Evolutionary conservation across 352 stramenopile species (phyloP).

Genomic region (Pythium rishiriense): DNA sequence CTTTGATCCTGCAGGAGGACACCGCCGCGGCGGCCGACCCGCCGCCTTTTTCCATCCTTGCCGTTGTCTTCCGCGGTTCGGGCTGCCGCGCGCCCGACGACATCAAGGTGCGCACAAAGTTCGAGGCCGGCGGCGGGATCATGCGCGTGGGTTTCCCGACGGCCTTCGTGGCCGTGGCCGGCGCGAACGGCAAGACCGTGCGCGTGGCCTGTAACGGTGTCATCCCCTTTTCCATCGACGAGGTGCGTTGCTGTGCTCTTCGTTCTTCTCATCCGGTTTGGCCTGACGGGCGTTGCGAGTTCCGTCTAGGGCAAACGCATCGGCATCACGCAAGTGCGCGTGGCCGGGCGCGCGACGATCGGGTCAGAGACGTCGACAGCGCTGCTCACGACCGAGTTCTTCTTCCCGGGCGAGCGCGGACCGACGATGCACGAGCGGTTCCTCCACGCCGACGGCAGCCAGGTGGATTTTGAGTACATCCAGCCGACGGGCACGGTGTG

Average conservation of each 20-base stretch:
- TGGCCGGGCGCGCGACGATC: slow-evolving; percentile 27
- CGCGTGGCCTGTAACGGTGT: slow-evolving; percentile 21
- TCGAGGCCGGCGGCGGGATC: slow-evolving; percentile 13
- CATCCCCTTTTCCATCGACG: slow-evolving; percentile 17
- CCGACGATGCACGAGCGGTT: slow-evolving; percentile 26
- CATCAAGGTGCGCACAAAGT: not conserved
- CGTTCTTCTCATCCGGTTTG: not conserved
- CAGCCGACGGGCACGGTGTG: slow-evolving; percentile 21
- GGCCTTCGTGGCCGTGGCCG: slow-evolving; percentile 2
- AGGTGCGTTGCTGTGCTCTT: slow-evolving; percentile 1
- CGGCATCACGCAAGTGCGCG: slow-evolving; percentile 27
- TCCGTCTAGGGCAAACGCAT: slow-evolving; percentile 23
- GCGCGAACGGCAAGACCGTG: not conserved
- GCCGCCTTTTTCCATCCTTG: slow-evolving; percentile 2
- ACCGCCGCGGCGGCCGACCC: not conserved
- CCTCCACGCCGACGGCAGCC: not conserved
- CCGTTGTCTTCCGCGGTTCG: slow-evolving; percentile 14
- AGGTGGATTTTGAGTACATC: slow-evolving; percentile 21
- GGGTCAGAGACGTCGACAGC: slow-evolving; percentile 2
- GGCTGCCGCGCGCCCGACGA: slow-evolving; percentile 12
- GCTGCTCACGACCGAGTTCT: slow-evolving; percentile 26
- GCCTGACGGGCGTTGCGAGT: not conserved
- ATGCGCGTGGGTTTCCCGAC: slow-evolving; percentile 15
- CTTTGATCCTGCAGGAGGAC: not conserved
- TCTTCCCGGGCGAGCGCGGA: slow-evolving; percentile 24